Conservation (phyloP, 176 grass and related monocot genomes). For the barley (Hordeum vulgare) region DNA sequence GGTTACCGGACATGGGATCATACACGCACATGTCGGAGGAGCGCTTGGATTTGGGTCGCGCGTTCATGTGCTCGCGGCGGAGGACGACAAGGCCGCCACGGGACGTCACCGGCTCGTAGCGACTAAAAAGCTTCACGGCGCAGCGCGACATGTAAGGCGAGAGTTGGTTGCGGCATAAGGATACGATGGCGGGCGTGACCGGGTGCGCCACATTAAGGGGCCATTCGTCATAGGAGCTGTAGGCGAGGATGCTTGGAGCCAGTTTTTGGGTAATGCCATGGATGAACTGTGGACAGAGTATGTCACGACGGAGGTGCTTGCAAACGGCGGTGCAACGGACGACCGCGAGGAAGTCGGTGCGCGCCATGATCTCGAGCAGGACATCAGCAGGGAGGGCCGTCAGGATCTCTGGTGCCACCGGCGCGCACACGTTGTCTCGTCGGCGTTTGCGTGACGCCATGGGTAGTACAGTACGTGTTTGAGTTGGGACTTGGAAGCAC, state of each 20-base stretch:
- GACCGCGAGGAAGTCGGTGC: not conserved
- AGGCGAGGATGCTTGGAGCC: not conserved
- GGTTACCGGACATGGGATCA: not conserved
- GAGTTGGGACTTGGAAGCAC: too few species aligned
- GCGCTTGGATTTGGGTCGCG: not conserved
- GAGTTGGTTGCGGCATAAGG: not conserved
- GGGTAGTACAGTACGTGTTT: too few species aligned
- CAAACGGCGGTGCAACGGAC: not conserved
- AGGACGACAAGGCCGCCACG: not conserved
- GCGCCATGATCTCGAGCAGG: not conserved
- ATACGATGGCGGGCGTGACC: not conserved
- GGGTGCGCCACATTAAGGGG: not conserved
- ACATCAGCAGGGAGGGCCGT: not conserved
- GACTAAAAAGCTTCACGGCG: rapidly evolving
- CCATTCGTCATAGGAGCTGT: not conserved
- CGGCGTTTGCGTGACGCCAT: not conserved
- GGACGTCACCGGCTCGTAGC: not conserved
- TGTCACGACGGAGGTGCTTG: not conserved
- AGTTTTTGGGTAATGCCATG: too few species aligned
- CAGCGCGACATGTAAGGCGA: not conserved
- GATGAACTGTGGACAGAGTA: not conserved
- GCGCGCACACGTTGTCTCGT: not conserved
- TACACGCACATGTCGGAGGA: not conserved
- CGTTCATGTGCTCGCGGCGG: not conserved
- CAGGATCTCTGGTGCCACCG: too few species aligned